Conservation (phyloP, 1,284 basidiomycete genomes). For the Heliocybe sulcata region DNA sequence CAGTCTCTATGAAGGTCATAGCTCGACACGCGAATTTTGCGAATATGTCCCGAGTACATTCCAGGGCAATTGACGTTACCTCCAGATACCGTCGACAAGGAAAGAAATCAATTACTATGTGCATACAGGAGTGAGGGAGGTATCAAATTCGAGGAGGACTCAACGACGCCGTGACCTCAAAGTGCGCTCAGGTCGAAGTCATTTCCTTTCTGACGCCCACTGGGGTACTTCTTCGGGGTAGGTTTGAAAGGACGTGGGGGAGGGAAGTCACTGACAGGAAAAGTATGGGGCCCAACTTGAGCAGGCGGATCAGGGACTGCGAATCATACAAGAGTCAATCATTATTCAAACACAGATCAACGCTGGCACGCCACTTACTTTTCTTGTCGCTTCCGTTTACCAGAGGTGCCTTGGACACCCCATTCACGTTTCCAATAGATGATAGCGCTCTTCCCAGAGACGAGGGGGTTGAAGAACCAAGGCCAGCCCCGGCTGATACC, state of each 20-base stretch:
- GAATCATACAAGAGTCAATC: neutral
- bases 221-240: conserved; percentile 45
- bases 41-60: too few relatives aligned
- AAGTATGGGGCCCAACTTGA: conserved; percentile 57
- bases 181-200: conserved; percentile 49
- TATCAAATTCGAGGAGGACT: neutral
- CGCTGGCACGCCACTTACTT: neutral
- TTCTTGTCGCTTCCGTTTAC: neutral
- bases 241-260: conserved; percentile 59
- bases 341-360: neutral
- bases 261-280: conserved; percentile 68
- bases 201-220: conserved; percentile 58
- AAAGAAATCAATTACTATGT: neutral
- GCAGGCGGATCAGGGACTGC: conserved; percentile 73
- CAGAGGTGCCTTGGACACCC: neutral
- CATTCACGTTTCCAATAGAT: neutral
- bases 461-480: conserved; percentile 3
- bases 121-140: neutral
- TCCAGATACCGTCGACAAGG: too few relatives aligned
- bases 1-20: too few relatives aligned
- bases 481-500: conserved; percentile 10
- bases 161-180: too few relatives aligned
- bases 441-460: conserved; percentile 7
- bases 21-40: too few relatives aligned
- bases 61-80: too few relatives aligned